Base-by-base conservation (phyloP, 345 rosid species). In the Rubroshorea leprosula region DNA sequence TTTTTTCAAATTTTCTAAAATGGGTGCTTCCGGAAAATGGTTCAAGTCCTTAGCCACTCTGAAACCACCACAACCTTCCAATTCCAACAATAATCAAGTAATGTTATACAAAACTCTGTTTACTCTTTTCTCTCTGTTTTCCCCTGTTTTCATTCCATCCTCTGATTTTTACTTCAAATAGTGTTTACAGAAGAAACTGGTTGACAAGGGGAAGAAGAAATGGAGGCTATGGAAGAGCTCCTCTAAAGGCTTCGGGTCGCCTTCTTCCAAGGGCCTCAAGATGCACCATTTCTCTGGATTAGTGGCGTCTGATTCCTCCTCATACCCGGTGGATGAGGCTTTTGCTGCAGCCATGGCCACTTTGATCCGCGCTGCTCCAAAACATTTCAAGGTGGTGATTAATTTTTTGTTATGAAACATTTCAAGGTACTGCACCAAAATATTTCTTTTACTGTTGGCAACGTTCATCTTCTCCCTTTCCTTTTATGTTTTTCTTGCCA, bases 161-260 rank as follows among this genome's bases (percentile, higher is more conserved):
- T 50, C 41, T 24, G 6, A 21, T 54, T 47, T 22, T 7, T 48
- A 47, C 23, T 55, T 20, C 48, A 43, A 19, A 8, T 48, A 43
- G 63, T n/a, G 20, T 55, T 70, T 49, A 10, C 27, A 68, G 85
- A 83, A 75, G 17, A 78, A 72, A 61, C 60, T 62, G 54, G 58
- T 68, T 7, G 80, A 67, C 19, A 80, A 79, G 73, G 64, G 73
- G n/a, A 84, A 77, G 80, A 86, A 80, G 82, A 89, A 84, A 62
- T 89, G 97, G 95, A 82, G 78, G 74, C 71, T 82, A 0, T 86
- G 97, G 97, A 82, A 92, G 69, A 75, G 81, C 57, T 71, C 97
- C 15, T 86, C 97, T 5, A 95, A 83, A 26, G 80, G 80, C 50
- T 65, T 69, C 6, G 61, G 60, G 10, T 61, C 79, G 35, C 64